Conservation (phyloP, 75 land plant genomes). For the Pseudotsuga menziesii region DNA sequence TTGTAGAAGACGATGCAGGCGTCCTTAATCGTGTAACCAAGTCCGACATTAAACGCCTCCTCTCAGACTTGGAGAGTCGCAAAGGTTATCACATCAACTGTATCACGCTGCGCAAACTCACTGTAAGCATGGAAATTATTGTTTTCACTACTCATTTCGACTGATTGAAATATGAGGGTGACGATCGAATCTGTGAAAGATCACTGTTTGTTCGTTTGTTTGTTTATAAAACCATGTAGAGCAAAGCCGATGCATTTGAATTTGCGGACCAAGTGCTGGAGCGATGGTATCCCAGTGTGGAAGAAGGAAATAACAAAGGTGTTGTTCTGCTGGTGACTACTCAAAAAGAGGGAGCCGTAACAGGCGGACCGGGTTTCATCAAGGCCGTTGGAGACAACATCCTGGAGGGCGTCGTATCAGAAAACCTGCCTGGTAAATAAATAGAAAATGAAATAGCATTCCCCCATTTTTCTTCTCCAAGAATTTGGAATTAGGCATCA, state of each 20-base stretch:
- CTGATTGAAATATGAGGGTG: too few relatives aligned
- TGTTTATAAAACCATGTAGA: conserved; percentile 24
- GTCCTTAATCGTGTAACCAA: conserved; percentile 87
- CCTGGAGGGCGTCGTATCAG: conserved; percentile 86
- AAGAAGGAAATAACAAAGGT: conserved; percentile 93
- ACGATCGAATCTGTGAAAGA: too few relatives aligned
- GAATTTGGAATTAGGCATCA: too few relatives aligned
- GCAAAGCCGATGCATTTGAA: conserved; percentile 95
- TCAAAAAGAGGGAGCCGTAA: conserved; percentile 97
- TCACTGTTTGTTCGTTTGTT: too few relatives aligned
- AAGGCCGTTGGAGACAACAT: conserved; percentile 87
- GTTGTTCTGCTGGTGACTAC: conserved; percentile 89
- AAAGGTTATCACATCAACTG: conserved; percentile 73
- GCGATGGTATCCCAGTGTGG: conserved; percentile 95
- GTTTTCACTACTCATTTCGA: too few relatives aligned
- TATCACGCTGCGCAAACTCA: conserved; percentile 91
- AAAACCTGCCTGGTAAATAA: conserved; percentile 80
- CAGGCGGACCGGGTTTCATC: conserved; percentile 88
- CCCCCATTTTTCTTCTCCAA: too few relatives aligned
- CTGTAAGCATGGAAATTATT: conserved; percentile 39
- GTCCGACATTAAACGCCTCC: conserved; percentile 76
- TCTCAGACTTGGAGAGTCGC: conserved; percentile 80
- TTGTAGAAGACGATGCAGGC: conserved; percentile 85
- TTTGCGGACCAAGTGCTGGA: conserved; percentile 91
- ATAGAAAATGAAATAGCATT: too few relatives aligned